Conservation (phyloP, 2,329 filamentous ascomycete genomes). For the Tolypocladium paradoxum region DNA sequence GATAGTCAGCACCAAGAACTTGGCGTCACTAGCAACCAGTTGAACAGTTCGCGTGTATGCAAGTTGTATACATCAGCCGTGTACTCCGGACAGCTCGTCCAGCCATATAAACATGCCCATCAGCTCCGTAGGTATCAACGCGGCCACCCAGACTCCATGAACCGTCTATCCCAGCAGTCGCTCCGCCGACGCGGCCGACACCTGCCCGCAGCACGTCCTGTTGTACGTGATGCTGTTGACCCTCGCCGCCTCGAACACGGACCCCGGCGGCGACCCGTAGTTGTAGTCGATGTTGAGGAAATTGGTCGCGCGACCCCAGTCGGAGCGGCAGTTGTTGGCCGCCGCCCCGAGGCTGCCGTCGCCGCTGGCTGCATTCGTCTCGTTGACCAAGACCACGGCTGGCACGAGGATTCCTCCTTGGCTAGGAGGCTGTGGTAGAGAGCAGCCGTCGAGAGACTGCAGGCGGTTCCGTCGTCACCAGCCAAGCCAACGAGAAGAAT, state of each 20-base stretch:
- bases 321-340: constrained; percentile 47
- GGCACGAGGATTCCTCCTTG: constrained; percentile 73
- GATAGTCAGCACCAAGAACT: too few species aligned
- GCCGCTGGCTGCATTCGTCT: constrained; percentile 58
- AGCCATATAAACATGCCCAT: neutral
- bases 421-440: too few species aligned
- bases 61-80: neutral
- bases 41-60: neutral
- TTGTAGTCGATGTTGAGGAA: constrained; percentile 82
- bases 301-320: constrained; percentile 62
- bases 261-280: constrained; percentile 51
- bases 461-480: too few species aligned
- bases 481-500: too few species aligned
- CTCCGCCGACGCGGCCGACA: constrained; percentile 12
- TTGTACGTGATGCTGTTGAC: constrained; percentile 65
- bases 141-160: neutral
- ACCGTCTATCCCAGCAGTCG: neutral
- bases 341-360: constrained; percentile 55
- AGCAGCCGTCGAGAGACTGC: too few species aligned
- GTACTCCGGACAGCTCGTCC: neutral
- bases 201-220: constrained; percentile 41
- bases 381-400: constrained; percentile 56
- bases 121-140: neutral
- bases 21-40: too few species aligned
- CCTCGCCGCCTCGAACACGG: constrained; percentile 62